These are phyloP conservation scores for Gliomastix tumulicola DNA, from an alignment of 2,329 filamentous ascomycete species.

Conservation along the genomic window DNA sequence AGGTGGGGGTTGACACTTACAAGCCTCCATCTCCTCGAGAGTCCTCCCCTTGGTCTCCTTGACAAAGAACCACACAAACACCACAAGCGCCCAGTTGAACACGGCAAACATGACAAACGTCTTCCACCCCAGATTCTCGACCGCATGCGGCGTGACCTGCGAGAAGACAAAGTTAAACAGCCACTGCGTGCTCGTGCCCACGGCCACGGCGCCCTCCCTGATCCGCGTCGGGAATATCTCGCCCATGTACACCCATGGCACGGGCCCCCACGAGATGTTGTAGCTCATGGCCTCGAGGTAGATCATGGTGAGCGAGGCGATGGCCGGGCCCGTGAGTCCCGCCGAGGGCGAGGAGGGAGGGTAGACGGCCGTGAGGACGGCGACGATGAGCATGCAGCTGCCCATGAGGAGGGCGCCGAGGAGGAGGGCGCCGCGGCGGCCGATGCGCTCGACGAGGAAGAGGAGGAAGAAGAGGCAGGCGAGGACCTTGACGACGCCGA, in stretches of 20 bases:
- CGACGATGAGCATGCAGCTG: constrained; percentile 43
- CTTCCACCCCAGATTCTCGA: constrained; percentile 36
- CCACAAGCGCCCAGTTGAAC: constrained; percentile 36
- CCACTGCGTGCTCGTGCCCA: constrained; percentile 43
- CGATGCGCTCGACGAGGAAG: constrained; percentile 41
- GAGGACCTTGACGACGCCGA: constrained; percentile 43
- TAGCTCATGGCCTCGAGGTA: constrained; percentile 44
- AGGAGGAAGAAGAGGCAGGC: constrained; percentile 37
- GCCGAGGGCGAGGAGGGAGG: constrained; percentile 24
- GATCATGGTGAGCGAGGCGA: constrained; percentile 41
- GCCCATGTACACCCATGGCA: constrained; percentile 41
- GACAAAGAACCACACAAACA: constrained; percentile 34
- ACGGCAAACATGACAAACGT: constrained; percentile 43
- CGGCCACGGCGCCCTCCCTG: constrained; percentile 40
- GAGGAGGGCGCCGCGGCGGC: constrained; percentile 39
- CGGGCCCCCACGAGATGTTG: constrained; percentile 40
- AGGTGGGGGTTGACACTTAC: constrained; percentile 9
- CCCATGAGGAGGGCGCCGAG: constrained; percentile 41
- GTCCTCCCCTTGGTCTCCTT: constrained; percentile 34
- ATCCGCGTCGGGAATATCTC: constrained; percentile 45
- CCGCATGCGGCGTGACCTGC: constrained; percentile 38
- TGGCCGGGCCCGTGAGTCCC: constrained; percentile 26
- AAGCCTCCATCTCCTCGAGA: constrained; percentile 30
- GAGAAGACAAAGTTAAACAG: constrained; percentile 43
- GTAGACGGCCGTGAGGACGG: constrained; percentile 36